Evolutionary conservation across 331 rosid genomes (phyloP).

Genomic region (Acacia pycnantha): DNA sequence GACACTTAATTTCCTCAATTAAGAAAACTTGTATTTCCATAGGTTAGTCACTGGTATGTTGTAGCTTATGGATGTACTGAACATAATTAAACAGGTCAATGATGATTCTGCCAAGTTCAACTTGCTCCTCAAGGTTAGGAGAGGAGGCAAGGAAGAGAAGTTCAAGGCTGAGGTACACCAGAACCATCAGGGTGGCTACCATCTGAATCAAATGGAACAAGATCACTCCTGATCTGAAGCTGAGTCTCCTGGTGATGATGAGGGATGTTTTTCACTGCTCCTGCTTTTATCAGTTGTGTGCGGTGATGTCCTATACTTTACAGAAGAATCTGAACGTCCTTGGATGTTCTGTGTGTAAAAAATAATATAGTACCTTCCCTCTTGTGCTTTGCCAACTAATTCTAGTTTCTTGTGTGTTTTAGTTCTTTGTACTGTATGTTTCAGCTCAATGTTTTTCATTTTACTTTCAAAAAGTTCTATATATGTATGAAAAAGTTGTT

Average conservation of each 20-base stretch:
- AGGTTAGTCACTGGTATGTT: background rate
- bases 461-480: background rate
- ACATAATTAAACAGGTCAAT: slow-evolving; percentile 51
- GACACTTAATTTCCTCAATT: background rate
- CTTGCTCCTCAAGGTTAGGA: slow-evolving; percentile 74
- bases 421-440: background rate
- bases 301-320: background rate
- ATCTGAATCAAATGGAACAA: slow-evolving; percentile 66
- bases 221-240: slow-evolving; percentile 46
- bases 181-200: slow-evolving; percentile 66
- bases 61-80: slow-evolving; percentile 16
- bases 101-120: slow-evolving; percentile 73
- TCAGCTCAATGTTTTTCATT: background rate
- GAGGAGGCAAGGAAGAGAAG: slow-evolving; percentile 83
- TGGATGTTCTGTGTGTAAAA: background rate
- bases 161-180: slow-evolving; percentile 76
- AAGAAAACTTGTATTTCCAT: background rate
- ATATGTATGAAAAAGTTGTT: background rate
- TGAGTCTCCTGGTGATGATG: background rate
- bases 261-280: background rate
- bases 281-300: background rate
- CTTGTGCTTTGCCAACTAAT: background rate
- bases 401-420: background rate
- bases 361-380: background rate
- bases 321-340: background rate